Evolutionary conservation across 2,329 filamentous ascomycete genomes (phyloP).

Genomic region (Cyphellophora europaea): DNA sequence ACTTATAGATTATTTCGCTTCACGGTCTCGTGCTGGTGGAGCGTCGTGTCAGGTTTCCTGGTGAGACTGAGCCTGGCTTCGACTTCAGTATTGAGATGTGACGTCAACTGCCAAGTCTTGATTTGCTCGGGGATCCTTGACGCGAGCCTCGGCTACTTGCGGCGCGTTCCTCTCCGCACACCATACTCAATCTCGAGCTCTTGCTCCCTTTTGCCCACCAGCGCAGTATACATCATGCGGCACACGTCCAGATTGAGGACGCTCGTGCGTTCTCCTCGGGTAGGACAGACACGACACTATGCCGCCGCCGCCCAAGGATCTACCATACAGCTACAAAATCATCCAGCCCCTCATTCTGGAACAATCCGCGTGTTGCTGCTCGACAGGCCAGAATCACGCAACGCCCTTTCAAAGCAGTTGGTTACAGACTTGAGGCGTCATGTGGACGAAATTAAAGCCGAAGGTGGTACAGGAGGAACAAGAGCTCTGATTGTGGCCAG

Average conservation of each 20-base stretch:
- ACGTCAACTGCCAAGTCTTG: too few species aligned
- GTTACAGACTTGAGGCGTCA: constrained; percentile 63
- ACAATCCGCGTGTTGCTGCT: constrained; percentile 82
- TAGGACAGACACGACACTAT: constrained; percentile 1
- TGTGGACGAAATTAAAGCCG: constrained; percentile 59
- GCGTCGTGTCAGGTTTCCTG: too few species aligned
- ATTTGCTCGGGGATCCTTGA: too few species aligned
- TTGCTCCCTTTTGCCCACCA: too few species aligned
- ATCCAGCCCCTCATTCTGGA: constrained; percentile 70
- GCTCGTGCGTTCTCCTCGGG: not conserved
- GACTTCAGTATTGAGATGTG: too few species aligned
- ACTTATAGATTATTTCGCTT: too few species aligned
- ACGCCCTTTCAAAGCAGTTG: constrained; percentile 77
- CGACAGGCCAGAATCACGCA: constrained; percentile 75
- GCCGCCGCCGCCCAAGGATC: constrained; percentile 11
- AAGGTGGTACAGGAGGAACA: constrained; percentile 51
- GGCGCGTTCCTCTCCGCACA: too few species aligned
- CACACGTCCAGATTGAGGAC: not conserved
- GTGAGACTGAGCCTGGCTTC: too few species aligned
- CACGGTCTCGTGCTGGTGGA: too few species aligned
- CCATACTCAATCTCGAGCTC: too few species aligned
- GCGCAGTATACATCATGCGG: too few species aligned
- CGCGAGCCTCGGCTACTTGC: too few species aligned
- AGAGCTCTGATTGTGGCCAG: constrained; percentile 76
- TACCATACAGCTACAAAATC: constrained; percentile 56